These are phyloP conservation scores for Rhodotorula glutinis DNA, from an alignment of 1,284 basidiomycete species.

Conservation along the genomic window DNA sequence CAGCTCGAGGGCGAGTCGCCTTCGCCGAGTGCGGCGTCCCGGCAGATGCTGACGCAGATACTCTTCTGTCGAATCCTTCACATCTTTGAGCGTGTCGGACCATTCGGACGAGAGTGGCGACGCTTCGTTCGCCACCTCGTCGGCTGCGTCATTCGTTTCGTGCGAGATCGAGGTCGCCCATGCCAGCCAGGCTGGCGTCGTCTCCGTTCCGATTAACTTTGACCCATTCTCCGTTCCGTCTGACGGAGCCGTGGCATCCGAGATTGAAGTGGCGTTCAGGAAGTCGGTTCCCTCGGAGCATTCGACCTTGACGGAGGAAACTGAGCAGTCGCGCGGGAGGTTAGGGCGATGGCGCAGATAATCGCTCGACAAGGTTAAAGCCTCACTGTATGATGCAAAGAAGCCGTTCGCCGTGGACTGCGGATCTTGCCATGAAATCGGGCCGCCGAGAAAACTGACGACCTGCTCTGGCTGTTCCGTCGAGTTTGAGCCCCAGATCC, in stretches of 20 bases:
- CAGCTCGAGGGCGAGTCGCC: no score
- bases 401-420: neutral
- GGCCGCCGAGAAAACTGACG: conserved; percentile 11
- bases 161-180: neutral
- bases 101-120: neutral
- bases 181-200: neutral
- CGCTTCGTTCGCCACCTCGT: neutral
- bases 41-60: no score
- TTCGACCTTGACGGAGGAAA: conserved; percentile 10
- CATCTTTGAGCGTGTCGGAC: no score
- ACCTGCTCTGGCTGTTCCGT: neutral
- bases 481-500: conserved; percentile 13
- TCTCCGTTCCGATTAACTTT: no score
- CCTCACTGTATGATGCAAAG: conserved; percentile 14
- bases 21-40: no score
- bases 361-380: no score
- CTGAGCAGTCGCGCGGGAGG: no score
- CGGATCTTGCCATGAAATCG: neutral
- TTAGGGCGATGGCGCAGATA: no score
- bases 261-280: neutral
- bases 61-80: no score
- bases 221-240: no score
- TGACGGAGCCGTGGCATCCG: neutral
- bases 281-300: conserved; percentile 2
- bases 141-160: no score